A percentile compares a stretch with the other conserved stretches of the same genome.
phyloP scores from a whole-genome alignment of 306 rosid species.

The Boehmeria nivea region DNA sequence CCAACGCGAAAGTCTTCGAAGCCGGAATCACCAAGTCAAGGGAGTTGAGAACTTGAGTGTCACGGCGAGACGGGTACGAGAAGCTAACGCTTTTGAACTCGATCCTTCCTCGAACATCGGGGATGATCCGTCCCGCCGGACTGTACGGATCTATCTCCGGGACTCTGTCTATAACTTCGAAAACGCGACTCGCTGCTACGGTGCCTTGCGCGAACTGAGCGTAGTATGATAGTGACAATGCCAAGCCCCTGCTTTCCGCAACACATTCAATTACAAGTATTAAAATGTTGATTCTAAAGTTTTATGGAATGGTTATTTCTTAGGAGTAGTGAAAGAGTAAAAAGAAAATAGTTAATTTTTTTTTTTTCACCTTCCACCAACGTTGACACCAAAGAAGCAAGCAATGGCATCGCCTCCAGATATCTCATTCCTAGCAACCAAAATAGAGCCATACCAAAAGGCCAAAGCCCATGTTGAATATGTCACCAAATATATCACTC shows the following conservation, averaged over 20 bases:
- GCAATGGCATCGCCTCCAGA: constrained; percentile 80
- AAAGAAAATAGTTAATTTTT: too few species aligned
- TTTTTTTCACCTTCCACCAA: constrained; percentile 69
- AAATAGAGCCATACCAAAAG: constrained; percentile 74
- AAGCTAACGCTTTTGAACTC: constrained; percentile 66
- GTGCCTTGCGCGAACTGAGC: constrained; percentile 90
- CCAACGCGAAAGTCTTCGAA: constrained; percentile 67
- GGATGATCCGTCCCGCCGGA: constrained; percentile 48
- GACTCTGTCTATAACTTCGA: constrained; percentile 62
- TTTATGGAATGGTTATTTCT: not conserved
- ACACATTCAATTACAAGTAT: not conserved
- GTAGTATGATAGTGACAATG: constrained; percentile 73
- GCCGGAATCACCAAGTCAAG: constrained; percentile 61
- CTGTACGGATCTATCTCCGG: constrained; percentile 83
- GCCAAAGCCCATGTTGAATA: constrained; percentile 94
- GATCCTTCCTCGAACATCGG: constrained; percentile 52
- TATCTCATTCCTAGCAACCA: constrained; percentile 51
- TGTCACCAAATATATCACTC: constrained; percentile 70
- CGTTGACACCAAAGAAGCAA: constrained; percentile 86
- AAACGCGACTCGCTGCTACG: constrained; percentile 79
- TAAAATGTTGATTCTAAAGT: too few species aligned
- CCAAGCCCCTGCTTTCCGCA: constrained; percentile 59
- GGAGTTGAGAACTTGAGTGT: constrained; percentile 47
- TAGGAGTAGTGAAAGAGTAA: not conserved
- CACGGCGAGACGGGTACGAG: constrained; percentile 74